These are phyloP conservation scores for Parastagonospora nodorum DNA, from an alignment of 2,329 filamentous ascomycete genomes.

Conservation along the genomic window DNA sequence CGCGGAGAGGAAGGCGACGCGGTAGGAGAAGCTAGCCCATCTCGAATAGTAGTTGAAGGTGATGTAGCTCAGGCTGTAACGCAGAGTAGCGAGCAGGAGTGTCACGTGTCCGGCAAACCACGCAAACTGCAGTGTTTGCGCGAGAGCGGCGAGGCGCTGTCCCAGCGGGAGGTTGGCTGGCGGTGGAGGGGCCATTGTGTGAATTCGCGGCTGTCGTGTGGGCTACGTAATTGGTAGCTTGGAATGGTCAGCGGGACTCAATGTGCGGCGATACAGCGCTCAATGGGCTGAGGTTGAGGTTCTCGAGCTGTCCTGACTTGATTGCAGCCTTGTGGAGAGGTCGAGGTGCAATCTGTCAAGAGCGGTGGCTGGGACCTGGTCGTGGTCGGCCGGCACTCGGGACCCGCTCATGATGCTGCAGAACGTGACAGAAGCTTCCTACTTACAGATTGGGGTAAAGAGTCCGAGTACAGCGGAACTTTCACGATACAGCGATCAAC, in stretches of 20 bases:
- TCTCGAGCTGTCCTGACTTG: constrained; percentile 15
- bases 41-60: constrained; percentile 83
- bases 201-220: constrained; percentile 34
- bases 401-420: constrained; percentile 37
- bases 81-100: constrained; percentile 79
- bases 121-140: constrained; percentile 90
- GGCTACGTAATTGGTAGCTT: constrained; percentile 28
- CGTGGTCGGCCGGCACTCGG: constrained; percentile 24
- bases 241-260: constrained; percentile 32
- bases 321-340: constrained; percentile 22
- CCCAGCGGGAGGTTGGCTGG: constrained; percentile 70
- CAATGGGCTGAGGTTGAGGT: constrained; percentile 18
- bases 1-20: constrained; percentile 85
- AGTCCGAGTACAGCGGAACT: constrained; percentile 7
- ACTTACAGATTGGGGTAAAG: constrained; percentile 35
- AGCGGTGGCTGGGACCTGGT: constrained; percentile 34
- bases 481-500: background rate
- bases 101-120: constrained; percentile 75
- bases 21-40: constrained; percentile 83
- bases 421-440: constrained; percentile 26
- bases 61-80: constrained; percentile 84
- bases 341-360: constrained; percentile 43
- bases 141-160: constrained; percentile 77
- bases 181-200: constrained; percentile 74
- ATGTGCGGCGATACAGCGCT: constrained; percentile 7